Evolutionary conservation across 331 rosid species (phyloP).

Genomic region (Quercus lobata): DNA sequence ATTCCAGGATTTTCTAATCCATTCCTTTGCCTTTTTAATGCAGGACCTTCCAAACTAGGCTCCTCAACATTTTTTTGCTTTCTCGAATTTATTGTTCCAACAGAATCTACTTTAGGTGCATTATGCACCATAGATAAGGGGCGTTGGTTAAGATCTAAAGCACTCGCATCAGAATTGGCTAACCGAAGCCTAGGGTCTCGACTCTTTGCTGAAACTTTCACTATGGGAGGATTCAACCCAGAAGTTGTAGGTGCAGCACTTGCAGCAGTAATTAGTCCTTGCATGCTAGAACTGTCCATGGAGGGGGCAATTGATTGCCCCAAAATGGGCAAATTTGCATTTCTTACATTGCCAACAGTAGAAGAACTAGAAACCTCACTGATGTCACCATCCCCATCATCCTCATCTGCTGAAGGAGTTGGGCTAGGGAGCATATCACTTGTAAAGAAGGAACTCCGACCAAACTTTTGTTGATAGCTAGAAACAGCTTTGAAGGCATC

Average conservation of each 20-base stretch:
- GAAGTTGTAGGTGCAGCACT: constrained; percentile 33
- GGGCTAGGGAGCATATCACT: constrained; percentile 93
- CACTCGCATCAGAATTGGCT: constrained; percentile 53
- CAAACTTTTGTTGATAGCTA: constrained; percentile 88
- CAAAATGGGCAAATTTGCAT: constrained; percentile 24
- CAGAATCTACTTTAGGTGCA: constrained; percentile 49
- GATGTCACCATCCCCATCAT: constrained; percentile 46
- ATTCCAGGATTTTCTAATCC: constrained; percentile 36
- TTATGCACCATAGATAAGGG: constrained; percentile 25
- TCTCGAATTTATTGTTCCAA: constrained; percentile 48
- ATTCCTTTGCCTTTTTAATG: constrained; percentile 57
- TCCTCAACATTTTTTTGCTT: constrained; percentile 68
- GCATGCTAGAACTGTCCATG: constrained; percentile 33
- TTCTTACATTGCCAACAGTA: constrained; percentile 24
- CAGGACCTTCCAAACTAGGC: constrained; percentile 48
- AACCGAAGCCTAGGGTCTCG: constrained; percentile 95
- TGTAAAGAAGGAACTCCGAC: constrained; percentile 60
- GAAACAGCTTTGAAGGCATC: constrained; percentile 95
- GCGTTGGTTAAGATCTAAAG: constrained; percentile 48
- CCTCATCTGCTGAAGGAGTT: constrained; percentile 85
- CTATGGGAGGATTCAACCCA: constrained; percentile 34
- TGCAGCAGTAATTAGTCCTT: constrained; percentile 32
- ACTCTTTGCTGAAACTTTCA: constrained; percentile 59
- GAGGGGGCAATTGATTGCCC: constrained; percentile 40
- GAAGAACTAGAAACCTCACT: constrained; percentile 70